Conservation (phyloP, 257 asterid genomes). For the Parsonsia alboflavescens region DNA sequence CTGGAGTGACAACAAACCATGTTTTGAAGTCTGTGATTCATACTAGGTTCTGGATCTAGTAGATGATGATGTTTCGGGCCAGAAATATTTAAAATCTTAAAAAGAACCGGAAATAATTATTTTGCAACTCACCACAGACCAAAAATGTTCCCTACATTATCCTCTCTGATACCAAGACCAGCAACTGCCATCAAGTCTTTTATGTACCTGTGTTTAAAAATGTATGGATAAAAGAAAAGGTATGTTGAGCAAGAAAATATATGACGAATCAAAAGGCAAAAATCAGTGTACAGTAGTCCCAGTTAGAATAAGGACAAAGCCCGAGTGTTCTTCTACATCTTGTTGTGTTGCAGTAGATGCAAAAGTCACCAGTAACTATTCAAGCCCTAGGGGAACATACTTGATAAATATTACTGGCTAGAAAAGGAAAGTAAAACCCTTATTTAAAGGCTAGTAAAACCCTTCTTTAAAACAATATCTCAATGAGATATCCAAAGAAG, state of each 20-base stretch:
- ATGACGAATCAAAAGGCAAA: not conserved
- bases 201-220: constrained; percentile 51
- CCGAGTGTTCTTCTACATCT: not conserved
- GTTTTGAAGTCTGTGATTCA: not conserved
- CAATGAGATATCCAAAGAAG: not conserved
- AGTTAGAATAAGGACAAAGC: not conserved
- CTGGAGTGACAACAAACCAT: not conserved
- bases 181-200: constrained; percentile 66
- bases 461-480: no score
- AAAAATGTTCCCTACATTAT: constrained; percentile 87
- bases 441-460: no score
- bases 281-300: not conserved
- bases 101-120: not conserved
- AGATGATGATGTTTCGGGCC: not conserved
- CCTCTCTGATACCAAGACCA: constrained; percentile 80
- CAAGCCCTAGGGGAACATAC: not conserved
- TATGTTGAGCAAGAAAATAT: not conserved
- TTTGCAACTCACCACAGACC: constrained; percentile 73
- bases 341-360: not conserved
- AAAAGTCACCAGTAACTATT: not conserved
- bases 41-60: not conserved
- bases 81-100: not conserved
- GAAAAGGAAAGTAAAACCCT: not conserved
- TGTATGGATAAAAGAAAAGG: not conserved
- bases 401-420: not conserved